phyloP scores from a whole-genome alignment of 192 early-diverging fungal genomes.

The Entomortierella lignicola region DNA sequence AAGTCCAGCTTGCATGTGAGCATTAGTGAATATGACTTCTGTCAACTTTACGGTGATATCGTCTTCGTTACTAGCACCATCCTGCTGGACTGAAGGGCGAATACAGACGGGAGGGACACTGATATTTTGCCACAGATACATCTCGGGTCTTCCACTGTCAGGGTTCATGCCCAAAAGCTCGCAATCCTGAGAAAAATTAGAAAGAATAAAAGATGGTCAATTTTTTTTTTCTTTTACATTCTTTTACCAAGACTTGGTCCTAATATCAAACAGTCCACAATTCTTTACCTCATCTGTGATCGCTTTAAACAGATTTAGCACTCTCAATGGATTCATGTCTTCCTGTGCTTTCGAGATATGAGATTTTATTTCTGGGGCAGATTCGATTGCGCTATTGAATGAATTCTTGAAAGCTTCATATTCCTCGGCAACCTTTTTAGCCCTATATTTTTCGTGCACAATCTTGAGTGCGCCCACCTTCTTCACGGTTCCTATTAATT shows the following conservation, averaged over 20 bases:
- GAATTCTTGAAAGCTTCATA: constrained; percentile 75
- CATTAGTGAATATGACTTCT: constrained; percentile 93
- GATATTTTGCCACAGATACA: constrained; percentile 94
- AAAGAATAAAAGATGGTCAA: neutral
- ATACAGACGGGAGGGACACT: constrained; percentile 97
- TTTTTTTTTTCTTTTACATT: neutral
- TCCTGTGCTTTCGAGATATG: constrained; percentile 90
- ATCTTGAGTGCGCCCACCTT: constrained; percentile 96
- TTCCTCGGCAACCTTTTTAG: constrained; percentile 83
- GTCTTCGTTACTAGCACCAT: constrained; percentile 96
- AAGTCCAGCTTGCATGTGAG: constrained; percentile 74
- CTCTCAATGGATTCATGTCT: constrained; percentile 92
- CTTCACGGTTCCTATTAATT: constrained; percentile 80
- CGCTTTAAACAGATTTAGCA: constrained; percentile 85
- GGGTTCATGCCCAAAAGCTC: constrained; percentile 95
- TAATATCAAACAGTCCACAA: neutral
- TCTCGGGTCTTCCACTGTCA: constrained; percentile 85
- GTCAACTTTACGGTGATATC: constrained; percentile 95
- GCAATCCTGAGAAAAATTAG: constrained; percentile 72
- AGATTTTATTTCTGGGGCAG: constrained; percentile 79
- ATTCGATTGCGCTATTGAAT: constrained; percentile 77
- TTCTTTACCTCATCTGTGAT: constrained; percentile 82
- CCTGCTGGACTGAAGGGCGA: constrained; percentile 94
- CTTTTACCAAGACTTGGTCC: neutral
- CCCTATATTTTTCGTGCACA: constrained; percentile 93